Evolutionary conservation across 75 land plant genomes (phyloP), one percentile per base, ranked within the genome.

Genomic region (Picea sitchensis): DNA sequence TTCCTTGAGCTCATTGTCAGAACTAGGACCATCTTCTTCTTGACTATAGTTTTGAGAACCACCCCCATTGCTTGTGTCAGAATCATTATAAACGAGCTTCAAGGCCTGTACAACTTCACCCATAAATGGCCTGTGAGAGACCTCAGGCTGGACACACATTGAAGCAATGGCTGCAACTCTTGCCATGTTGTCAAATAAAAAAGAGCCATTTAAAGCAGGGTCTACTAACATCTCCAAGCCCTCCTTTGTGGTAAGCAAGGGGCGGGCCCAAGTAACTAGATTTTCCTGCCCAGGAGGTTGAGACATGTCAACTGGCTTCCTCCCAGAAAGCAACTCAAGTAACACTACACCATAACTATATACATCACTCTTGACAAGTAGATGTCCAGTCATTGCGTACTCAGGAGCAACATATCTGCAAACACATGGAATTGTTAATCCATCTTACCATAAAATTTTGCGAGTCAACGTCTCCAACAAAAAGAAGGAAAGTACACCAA

Each of bases 381-480:
- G 82, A 85, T 96, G 99, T 14, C 99, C 99, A 26, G 99, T 96
- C 99, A 96, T 96, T 78, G 99, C 99, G 83, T 96, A 96, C 84
- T 96, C 99, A 3, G 99, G 99, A 18, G 99, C 99, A 61, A 96
- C 99, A 81, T 96, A 96, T 81, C 98, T 95, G 95, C 61, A 76
- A 75, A 75, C 23, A 41, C 11, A 77, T 54, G 44, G 58, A 61
- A 18, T 38, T 38, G 79, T 58, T 26, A 69, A 14, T 57, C 51
- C 3, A 69, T 12, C 1, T 38, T 23, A 57, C 2, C 31, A 68
- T 75, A 47, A 61, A 17, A 36, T 34, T 26, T 65, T 15, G 68
- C 0, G 5, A 44, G 73, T 41, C 14, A 71, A 41, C 44, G 14
- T 38, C 20, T 71, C 73, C 73, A 21, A 71, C 73, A 21, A 71